These are phyloP conservation scores for Rasamsonia emersonii DNA, from an alignment of 2,329 filamentous ascomycete species.

Conservation along the genomic window DNA sequence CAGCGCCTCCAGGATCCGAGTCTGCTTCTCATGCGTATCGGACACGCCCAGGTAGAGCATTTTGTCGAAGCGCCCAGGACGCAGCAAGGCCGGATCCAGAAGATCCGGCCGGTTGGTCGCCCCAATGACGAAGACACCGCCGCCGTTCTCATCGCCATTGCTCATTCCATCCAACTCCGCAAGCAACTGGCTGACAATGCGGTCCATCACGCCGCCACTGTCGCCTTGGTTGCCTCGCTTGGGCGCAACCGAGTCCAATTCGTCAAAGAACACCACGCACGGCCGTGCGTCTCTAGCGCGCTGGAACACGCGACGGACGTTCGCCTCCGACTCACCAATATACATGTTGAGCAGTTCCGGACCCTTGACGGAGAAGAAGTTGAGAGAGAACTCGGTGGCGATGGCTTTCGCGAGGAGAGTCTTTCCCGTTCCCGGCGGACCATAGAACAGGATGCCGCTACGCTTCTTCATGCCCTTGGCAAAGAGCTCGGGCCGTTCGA, in stretches of 20 bases:
- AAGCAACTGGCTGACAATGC: constrained; percentile 88
- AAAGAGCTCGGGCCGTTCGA: constrained; percentile 87
- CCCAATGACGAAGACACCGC: constrained; percentile 92
- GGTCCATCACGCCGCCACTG: constrained; percentile 95
- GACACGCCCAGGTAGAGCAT: constrained; percentile 96
- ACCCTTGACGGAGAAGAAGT: constrained; percentile 99
- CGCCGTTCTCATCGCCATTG: constrained; percentile 67
- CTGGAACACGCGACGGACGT: constrained; percentile 98
- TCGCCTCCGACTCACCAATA: constrained; percentile 99
- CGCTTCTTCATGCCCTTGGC: constrained; percentile 98
- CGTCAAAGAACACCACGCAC: constrained; percentile 97
- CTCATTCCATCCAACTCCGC: constrained; percentile 98
- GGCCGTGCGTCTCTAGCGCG: constrained; percentile 95
- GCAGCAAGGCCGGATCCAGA: constrained; percentile 77
- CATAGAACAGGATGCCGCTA: constrained; percentile 97
- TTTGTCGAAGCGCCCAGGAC: constrained; percentile 92
- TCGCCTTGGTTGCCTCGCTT: constrained; percentile 97
- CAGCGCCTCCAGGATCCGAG: constrained; percentile 85
- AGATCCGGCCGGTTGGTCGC: constrained; percentile 93
- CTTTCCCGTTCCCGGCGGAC: constrained; percentile 98
- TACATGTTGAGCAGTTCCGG: constrained; percentile 98
- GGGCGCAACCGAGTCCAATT: constrained; percentile 92
- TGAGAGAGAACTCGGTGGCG: constrained; percentile 96
- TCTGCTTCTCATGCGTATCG: constrained; percentile 93
- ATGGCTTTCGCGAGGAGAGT: constrained; percentile 98